These are phyloP conservation scores for Colletotrichum magnum DNA, from an alignment of 2,329 filamentous ascomycete genomes.

Conservation along the genomic window DNA sequence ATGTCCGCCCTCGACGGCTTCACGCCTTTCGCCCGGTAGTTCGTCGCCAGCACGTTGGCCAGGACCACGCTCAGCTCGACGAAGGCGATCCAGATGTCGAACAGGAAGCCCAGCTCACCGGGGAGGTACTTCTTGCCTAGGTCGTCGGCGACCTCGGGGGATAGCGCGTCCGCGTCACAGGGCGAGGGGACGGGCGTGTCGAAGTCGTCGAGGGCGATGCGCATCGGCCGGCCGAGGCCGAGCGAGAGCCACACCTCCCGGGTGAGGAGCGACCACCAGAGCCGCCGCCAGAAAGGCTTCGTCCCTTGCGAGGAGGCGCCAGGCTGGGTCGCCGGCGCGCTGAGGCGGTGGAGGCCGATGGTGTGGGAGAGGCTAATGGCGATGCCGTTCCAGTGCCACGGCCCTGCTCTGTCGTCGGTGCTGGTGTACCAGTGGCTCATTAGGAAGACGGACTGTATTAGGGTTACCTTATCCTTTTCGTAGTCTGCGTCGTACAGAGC, in stretches of 20 bases:
- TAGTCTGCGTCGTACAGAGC: conserved; percentile 46
- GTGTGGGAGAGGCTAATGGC: conserved; percentile 59
- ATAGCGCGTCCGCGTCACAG: conserved; percentile 22
- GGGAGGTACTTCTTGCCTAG: conserved; percentile 26
- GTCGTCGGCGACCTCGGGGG: conserved; percentile 9
- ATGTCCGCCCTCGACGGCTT: conserved; percentile 19
- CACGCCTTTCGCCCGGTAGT: conserved; percentile 15
- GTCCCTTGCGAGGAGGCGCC: background rate
- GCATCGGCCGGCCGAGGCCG: conserved; percentile 35
- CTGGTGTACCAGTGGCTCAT: conserved; percentile 59
- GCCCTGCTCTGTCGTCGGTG: conserved; percentile 55
- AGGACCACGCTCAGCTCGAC: conserved; percentile 14
- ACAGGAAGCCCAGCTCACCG: conserved; percentile 9
- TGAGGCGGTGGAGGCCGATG: conserved; percentile 56
- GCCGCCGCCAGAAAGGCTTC: conserved; percentile 31
- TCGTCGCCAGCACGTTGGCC: conserved; percentile 15
- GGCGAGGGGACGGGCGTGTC: conserved; percentile 28
- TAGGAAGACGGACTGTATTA: conserved; percentile 58
- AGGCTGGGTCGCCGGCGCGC: conserved; percentile 10
- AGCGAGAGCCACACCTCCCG: conserved; percentile 36
- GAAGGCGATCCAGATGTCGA: conserved; percentile 16
- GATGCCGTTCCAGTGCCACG: conserved; percentile 62
- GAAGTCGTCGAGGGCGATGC: conserved; percentile 29
- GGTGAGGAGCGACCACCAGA: conserved; percentile 34
- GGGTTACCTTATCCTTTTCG: conserved; percentile 54